Base-by-base conservation (phyloP, 2,329 filamentous ascomycete genomes). In the Aspergillus transmontanensis region DNA sequence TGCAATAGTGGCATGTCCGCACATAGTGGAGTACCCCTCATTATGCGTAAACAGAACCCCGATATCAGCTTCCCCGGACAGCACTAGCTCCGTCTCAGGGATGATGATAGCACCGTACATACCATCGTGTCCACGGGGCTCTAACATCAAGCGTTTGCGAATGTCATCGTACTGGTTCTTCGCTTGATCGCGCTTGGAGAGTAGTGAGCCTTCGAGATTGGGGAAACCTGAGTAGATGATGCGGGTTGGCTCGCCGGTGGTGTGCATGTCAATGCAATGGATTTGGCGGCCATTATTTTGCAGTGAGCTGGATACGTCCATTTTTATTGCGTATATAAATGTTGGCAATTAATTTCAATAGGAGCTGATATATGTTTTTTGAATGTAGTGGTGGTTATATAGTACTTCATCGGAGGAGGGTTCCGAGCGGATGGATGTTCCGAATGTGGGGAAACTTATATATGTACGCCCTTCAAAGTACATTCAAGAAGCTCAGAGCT, bases 1-100 rank as follows among this genome's bases (percentile, higher is more conserved):
- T 0, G 83, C 83, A 53, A 85, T 81, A 0, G 83, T 84, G 3
- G 82, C 83, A 67, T 85, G 83, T 4, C 83, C 83, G 63, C 83
- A 84, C 76, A 84, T 84, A 6, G 81, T 84, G 9, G 80, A 82
- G 57, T 80, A 84, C 0, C 81, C 82, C 4, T 81, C 79, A 36
- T 82, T 83, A 36, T 81, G 80, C 64, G 76, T 76, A 70, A 84
- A 84, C 3, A 85, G 66, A 1, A 82, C 80, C 5, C 82, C 83
- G 30, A 84, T 80, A 65, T 84, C 74, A 0, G 83, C 83, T n/a
- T 78, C 66, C 2, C 78, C 77, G 1, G 67, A 63, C 7, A 56
- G 48, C n/a, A 77, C 75, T 0, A 80, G 72, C 68, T 82, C 82
- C 5, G 82, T 83, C 23, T 78, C 73, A 0, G 70, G 76, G 1